Evolutionary conservation across 202 grass and related monocot species (phyloP).

Genomic region (Saccharum hybrid): DNA sequence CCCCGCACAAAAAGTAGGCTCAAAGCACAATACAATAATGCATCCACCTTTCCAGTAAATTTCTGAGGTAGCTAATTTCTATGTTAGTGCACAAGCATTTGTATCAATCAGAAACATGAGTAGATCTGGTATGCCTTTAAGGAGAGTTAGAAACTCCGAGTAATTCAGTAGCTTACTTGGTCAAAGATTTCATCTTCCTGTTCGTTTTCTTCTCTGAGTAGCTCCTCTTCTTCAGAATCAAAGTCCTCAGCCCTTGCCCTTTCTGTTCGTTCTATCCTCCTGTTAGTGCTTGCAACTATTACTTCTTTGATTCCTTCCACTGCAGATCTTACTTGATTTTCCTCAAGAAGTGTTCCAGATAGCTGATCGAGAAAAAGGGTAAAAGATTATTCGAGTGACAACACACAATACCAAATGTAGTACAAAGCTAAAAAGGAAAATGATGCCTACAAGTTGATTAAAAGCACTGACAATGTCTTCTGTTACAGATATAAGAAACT

Average conservation of each 20-base stretch:
- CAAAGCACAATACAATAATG: conserved; percentile 24
- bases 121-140: conserved; percentile 21
- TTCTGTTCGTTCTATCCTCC: conserved; percentile 82
- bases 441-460: conserved; percentile 20
- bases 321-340: conserved; percentile 79
- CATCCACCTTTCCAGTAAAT: conserved; percentile 24
- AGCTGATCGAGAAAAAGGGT: conserved; percentile 50
- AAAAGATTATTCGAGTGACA: conserved; percentile 34
- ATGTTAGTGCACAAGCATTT: conserved; percentile 12
- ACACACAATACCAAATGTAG: conserved; percentile 9
- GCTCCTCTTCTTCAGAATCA: conserved; percentile 96
- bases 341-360: conserved; percentile 66
- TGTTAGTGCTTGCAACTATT: conserved; percentile 75
- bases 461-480: conserved; percentile 24
- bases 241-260: conserved; percentile 83
- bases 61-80: conserved; percentile 10
- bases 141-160: conserved; percentile 6
- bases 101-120: conserved; percentile 28
- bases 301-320: conserved; percentile 92
- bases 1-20: background rate
- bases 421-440: conserved; percentile 31
- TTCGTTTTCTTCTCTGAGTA: conserved; percentile 98
- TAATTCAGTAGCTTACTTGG: conserved; percentile 59
- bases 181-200: conserved; percentile 99
- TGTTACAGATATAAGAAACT: conserved; percentile 22